phyloP scores from a whole-genome alignment of 2,329 filamentous ascomycete species.

The Pyrenophora teres region DNA sequence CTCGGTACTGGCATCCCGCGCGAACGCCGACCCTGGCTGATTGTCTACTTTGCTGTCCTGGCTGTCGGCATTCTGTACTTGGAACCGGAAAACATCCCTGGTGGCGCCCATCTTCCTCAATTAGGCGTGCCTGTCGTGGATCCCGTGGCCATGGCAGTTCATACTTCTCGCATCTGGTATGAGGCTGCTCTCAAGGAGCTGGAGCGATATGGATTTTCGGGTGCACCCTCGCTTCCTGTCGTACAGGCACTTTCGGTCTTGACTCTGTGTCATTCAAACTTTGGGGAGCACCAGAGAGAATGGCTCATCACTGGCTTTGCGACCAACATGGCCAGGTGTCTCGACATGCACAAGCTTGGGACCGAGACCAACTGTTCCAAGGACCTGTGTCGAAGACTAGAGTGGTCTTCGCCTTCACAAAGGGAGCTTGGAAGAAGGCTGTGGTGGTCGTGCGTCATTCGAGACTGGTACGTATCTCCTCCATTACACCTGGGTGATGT shows the following conservation, averaged over 20 bases:
- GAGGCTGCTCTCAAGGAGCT: constrained; percentile 17
- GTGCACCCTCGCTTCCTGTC: constrained; percentile 2
- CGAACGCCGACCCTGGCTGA: constrained; percentile 10
- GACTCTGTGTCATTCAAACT: constrained; percentile 15
- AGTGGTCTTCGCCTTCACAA: constrained; percentile 10
- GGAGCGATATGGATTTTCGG: constrained; percentile 6
- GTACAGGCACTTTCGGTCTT: constrained; percentile 15
- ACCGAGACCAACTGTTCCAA: constrained; percentile 9
- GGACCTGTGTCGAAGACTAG: constrained; percentile 11
- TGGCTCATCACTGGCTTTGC: constrained; percentile 17
- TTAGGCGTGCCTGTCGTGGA: constrained; percentile 4
- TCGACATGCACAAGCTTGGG: constrained; percentile 20
- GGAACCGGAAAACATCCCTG: constrained; percentile 7
- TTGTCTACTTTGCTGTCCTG: constrained; percentile 14
- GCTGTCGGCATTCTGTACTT: constrained; percentile 16
- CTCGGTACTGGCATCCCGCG: constrained; percentile 6
- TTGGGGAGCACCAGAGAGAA: constrained; percentile 17
- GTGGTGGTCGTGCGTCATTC: constrained; percentile 19
- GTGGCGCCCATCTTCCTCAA: constrained; percentile 7
- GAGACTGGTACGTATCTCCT: constrained; percentile 11
- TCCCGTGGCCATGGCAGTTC: constrained; percentile 6
- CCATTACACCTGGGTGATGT: too few species aligned
- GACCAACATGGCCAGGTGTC: constrained; percentile 14
- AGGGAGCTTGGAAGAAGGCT: constrained; percentile 13
- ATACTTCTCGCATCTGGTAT: constrained; percentile 16